phyloP scores from a whole-genome alignment of 179 eudicot genomes.

The Dionaea muscipula region DNA sequence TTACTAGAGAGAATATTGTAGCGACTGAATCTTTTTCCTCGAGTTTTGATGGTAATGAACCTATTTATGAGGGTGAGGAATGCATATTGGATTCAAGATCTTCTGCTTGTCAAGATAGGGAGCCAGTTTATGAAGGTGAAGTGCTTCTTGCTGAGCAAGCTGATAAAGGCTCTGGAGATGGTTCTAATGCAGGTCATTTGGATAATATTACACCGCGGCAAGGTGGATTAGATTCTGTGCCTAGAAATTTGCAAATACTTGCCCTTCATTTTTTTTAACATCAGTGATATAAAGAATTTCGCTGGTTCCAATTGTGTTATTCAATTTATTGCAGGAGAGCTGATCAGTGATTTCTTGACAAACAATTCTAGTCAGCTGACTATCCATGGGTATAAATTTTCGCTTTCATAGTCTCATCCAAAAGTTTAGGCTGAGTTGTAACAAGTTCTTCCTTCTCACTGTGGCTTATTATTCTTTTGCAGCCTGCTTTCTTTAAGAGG shows the following conservation, averaged over 20 bases:
- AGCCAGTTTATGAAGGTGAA: constrained; percentile 89
- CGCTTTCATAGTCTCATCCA: neutral
- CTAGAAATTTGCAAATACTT: neutral
- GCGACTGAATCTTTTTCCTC: constrained; percentile 34
- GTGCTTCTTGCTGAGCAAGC: constrained; percentile 62
- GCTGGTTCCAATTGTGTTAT: neutral
- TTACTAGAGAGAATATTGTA: constrained; percentile 21
- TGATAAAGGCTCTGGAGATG: constrained; percentile 30
- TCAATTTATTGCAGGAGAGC: constrained; percentile 38
- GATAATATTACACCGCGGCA: constrained; percentile 39
- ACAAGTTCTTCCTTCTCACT: constrained; percentile 6
- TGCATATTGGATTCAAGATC: constrained; percentile 50
- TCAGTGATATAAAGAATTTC: neutral
- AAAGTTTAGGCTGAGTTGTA: neutral
- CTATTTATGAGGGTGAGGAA: constrained; percentile 91
- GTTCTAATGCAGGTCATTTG: constrained; percentile 20
- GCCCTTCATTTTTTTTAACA: neutral
- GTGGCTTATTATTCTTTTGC: constrained; percentile 16
- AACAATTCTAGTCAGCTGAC: constrained; percentile 82
- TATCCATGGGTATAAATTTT: constrained; percentile 46
- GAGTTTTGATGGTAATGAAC: constrained; percentile 50
- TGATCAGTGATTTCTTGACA: constrained; percentile 54
- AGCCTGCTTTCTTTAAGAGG: constrained; percentile 74
- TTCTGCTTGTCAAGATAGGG: constrained; percentile 31
- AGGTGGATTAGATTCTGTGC: constrained; percentile 28